Evolutionary conservation across 2,329 filamentous ascomycete genomes (phyloP), one percentile per base, ranked within the genome.

Genomic region (Colletotrichum nymphaeae): DNA sequence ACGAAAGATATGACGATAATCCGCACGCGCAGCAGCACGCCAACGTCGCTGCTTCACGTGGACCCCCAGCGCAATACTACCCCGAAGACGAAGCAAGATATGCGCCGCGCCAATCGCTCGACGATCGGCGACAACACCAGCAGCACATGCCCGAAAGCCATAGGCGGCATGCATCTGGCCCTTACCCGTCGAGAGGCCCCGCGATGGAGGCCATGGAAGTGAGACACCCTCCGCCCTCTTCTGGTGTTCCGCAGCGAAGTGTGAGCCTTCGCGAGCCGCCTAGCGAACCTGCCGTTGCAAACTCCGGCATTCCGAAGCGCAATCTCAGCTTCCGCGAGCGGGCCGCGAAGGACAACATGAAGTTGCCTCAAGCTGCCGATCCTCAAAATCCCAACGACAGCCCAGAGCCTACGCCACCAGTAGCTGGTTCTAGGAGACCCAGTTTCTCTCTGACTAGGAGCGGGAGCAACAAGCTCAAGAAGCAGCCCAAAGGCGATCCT

Each of bases 321-420:
- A 89, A 90, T 64, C 78, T 90, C 53, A 92, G 90, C 80, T 90
- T 90, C 80, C 88, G 89, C n/a, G 90, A 92, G 75, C 86, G 89
- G 65, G 85, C 89, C 7, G 85, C 83, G 3, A 84, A 83, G 73
- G 84, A 84, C 62, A 85, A 87, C 24, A 76, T 84, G 53, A 79
- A 81, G 19, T 75, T 83, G 11, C 80, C 83, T 3, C 80, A 77
- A 30, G 79, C 67, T 32, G n/a, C 42, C 26, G 46, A 52, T n/a
- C 32, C n/a, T 30, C 60, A 58, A n/a, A 72, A 63, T 49, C 65
- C 53, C n/a, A 68, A 67, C 46, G 63, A 57, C n/a, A 75, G 75
- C n/a, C 76, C 77, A 30, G 78, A 77, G 49, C 74, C 75, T 37
- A 76, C 74, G 26, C 77, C 73, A 59, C 78, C 84, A 3, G 73